phyloP scores from a whole-genome alignment of 2,329 filamentous ascomycete species.

The Hypoxylon sp. region DNA sequence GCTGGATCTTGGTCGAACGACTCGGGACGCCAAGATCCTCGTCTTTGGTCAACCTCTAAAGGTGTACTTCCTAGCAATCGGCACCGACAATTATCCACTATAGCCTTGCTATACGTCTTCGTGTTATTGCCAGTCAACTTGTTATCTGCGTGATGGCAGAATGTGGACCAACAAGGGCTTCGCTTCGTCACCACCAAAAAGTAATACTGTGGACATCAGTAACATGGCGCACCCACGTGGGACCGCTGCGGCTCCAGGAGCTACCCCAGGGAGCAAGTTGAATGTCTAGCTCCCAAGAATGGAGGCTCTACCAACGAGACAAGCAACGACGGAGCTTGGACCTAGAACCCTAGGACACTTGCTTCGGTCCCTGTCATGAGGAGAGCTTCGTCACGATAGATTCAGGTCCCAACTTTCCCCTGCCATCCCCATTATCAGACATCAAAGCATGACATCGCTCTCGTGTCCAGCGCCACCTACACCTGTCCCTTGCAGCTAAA shows the following conservation, averaged over 20 bases:
- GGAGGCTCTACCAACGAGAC: neutral
- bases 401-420: neutral
- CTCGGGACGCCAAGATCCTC: neutral
- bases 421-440: neutral
- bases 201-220: neutral
- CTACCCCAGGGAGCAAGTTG: neutral
- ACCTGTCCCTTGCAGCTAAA: neutral
- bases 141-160: neutral
- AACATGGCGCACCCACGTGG: neutral
- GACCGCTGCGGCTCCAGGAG: neutral
- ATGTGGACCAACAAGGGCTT: neutral
- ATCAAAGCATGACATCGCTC: neutral
- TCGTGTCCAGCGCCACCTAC: conserved; percentile 1
- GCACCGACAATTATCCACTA: neutral
- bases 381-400: neutral
- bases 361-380: neutral
- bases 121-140: neutral
- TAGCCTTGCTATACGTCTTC: neutral
- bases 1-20: neutral
- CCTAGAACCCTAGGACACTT: neutral
- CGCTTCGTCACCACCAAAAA: neutral
- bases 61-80: neutral
- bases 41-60: neutral
- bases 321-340: neutral
- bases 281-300: neutral